phyloP scores from a whole-genome alignment of 345 rosid species.

The Fremontodendron californicum region DNA sequence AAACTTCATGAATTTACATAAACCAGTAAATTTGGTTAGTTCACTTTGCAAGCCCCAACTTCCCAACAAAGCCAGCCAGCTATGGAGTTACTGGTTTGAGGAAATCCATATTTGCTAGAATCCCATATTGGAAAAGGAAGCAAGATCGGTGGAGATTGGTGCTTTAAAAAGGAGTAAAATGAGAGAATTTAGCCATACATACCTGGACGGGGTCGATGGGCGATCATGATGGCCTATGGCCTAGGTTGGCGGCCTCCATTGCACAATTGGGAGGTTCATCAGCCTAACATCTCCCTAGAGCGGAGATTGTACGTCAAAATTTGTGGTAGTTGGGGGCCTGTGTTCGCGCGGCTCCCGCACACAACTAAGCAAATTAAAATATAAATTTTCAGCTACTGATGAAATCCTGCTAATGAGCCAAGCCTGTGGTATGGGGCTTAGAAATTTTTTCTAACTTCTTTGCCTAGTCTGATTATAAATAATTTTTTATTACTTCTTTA shows the following conservation, averaged over 20 bases:
- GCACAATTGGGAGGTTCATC: neutral
- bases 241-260: conserved; percentile 10
- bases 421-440: no score
- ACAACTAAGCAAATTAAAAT: neutral
- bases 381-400: no score
- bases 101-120: neutral
- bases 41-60: neutral
- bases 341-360: neutral
- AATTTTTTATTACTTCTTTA: no score
- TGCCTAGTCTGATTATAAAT: no score
- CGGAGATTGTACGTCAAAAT: conserved; percentile 32
- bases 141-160: neutral
- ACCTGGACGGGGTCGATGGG: conserved; percentile 27
- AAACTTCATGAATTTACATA: neutral
- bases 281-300: neutral
- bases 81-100: neutral
- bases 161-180: neutral
- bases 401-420: no score
- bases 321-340: conserved; percentile 25
- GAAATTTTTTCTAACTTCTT: no score
- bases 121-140: neutral
- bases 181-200: neutral
- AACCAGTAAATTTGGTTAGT: neutral
- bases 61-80: neutral
- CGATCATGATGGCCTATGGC: conserved; percentile 18